Base-by-base conservation (phyloP, 2,329 filamentous ascomycete genomes). In the Hymenoscyphus linearis region DNA sequence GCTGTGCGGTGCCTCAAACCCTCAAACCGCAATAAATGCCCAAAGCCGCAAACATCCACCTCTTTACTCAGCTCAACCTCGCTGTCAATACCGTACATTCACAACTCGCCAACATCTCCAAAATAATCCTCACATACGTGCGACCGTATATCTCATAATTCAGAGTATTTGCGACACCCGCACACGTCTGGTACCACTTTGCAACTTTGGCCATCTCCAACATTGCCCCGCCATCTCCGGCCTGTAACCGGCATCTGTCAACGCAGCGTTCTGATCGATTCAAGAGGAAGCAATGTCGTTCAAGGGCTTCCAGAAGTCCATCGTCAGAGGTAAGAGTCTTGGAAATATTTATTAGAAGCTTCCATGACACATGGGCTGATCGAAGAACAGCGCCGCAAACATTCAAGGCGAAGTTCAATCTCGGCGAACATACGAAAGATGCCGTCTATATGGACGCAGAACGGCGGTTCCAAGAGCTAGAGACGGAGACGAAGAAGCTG, bases 381-480 rank as follows among this genome's bases (percentile, higher is more conserved):
- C 55, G 37, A 60, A 60, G 55, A 58, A 66, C 85, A 91, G 89
- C 93, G 73, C 95, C 95, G 69, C 95, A 99, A 83, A 87, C 88
- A 71, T 84, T 99, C 81, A 96, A 93, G 76, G 82, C 87, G 71
- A 91, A 86, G 71, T 97, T 99, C 81, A 98, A 97, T 74, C 86
- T 98, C 69, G 95, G 95, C 75, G 95, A 98, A 70, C 85, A 93
- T 74, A 96, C 92, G 69, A 96, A 98, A 75, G 95, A 99, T 79
- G 82, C 91, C 55, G 88, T 99, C 72, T 99, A 97, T 76, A 87
- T 90, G 65, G 95, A 99, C 76, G 91, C 95, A 66, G 95, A 99
- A 75, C 86, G 93, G 65, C 88, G 95, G 55, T 99, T 98, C 74
- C 82, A 91, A 67, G 95, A 99, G 78, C 84, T 99, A 66, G 95